phyloP scores from a whole-genome alignment of 257 asterid species.

The Nicotiana benthamiana region DNA sequence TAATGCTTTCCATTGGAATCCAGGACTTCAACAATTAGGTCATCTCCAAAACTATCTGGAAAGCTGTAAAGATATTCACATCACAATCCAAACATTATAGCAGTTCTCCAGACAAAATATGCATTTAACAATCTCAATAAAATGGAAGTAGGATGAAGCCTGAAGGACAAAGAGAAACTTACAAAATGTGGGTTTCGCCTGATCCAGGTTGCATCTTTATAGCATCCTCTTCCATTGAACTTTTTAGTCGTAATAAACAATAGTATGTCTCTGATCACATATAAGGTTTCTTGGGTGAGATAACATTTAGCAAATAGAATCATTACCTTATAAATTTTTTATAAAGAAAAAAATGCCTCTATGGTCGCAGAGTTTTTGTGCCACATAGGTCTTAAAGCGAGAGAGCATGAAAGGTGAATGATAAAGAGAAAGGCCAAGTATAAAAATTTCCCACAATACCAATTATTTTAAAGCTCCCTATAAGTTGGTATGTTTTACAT shows the following conservation, averaged over 20 bases:
- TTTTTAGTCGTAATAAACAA: conserved; percentile 37
- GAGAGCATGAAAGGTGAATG: neutral
- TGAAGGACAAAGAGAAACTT: conserved; percentile 9
- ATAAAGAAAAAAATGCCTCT: neutral
- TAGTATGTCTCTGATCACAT: conserved; percentile 32
- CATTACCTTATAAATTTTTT: neutral
- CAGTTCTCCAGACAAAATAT: neutral
- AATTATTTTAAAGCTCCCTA: neutral
- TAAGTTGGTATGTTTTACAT: neutral
- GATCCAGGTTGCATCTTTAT: conserved; percentile 48
- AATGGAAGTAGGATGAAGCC: neutral
- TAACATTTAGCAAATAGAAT: neutral
- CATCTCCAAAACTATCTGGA: conserved; percentile 51
- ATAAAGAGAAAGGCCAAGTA: neutral
- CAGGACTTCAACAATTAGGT: conserved; percentile 36
- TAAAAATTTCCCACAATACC: neutral
- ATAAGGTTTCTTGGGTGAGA: conserved; percentile 1
- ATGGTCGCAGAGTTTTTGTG: neutral
- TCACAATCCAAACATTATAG: neutral
- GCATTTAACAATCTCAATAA: neutral
- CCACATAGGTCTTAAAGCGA: neutral
- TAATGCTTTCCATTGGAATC: conserved; percentile 43
- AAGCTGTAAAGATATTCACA: conserved; percentile 34
- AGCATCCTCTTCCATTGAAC: conserved; percentile 45
- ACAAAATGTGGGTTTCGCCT: conserved; percentile 43